Base-by-base conservation (phyloP, 208 protist genomes). In the Leishmania guyanensis region DNA sequence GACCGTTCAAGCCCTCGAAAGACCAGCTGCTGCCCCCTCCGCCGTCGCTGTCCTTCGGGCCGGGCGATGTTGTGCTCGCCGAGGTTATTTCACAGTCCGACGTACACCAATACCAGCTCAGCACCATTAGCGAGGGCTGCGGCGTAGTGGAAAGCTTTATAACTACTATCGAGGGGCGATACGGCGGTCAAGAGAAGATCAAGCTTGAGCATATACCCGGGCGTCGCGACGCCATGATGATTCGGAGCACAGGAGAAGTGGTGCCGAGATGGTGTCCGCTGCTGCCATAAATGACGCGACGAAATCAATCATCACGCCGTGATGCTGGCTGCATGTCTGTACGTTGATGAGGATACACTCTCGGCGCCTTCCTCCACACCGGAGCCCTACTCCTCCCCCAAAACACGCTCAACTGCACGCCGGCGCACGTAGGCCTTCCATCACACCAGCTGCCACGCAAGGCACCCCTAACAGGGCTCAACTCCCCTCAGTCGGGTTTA, bases 81-180 rank as follows among this genome's bases (percentile, higher is more conserved):
- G 88, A 90, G 90, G 93, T 96, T 8, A 83, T 96, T 33, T 94
- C 91, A 33, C 93, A 96, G 86, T 94, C 91, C 2, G 93, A 96
- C 66, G 93, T 81, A 53, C 91, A 90, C 4, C 91, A 94, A 86
- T 96, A 91, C 73, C 91, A 96, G 79, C 87, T 96, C 46, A 93
- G 87, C 72, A 96, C 93, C 17, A 74, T 89, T 1, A 68, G 71
- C 22, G 83, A 86, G 53, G 76, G 88, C 71, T 96, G 85, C 58
- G 93, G 93, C 1, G 93, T 95, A 8, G 84, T 96, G 72, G 89
- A 94, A 77, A 86, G 85, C 39, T 62, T 84, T 14, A 48, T 51
- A 56, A 72, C 78, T 20, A 36, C 77, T 0, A 39, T 72, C 17
- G 77, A 76, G 48, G 75, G 62, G 53, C 76, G 70, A 66, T 76